A percentile compares a stretch with the other conserved stretches of the same genome.
Evolutionary conservation across 805 yeast species (phyloP).

Genomic region (Wickerhamiella galacta): DNA sequence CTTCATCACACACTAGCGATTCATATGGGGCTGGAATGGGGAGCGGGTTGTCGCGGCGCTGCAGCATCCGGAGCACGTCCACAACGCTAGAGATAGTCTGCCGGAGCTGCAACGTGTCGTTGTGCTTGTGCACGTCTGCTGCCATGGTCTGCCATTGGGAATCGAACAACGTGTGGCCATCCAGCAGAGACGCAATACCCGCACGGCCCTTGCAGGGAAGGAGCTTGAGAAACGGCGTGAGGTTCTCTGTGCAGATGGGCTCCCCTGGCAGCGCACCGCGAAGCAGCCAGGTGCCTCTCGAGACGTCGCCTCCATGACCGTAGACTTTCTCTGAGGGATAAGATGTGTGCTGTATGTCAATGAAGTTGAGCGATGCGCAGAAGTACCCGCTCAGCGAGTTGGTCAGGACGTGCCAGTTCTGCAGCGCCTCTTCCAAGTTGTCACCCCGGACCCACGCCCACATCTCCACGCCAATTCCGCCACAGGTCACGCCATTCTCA

Average conservation of each 20-base stretch:
- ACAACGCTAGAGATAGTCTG: conserved; percentile 58
- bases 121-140: conserved; percentile 51
- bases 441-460: conserved; percentile 72
- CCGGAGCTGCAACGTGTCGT: conserved; percentile 25
- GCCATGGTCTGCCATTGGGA: conserved; percentile 91
- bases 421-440: conserved; percentile 35
- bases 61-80: conserved; percentile 50
- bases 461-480: conserved; percentile 91
- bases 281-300: conserved; percentile 19
- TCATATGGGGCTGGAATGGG: conserved; percentile 66
- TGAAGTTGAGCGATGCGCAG: conserved; percentile 86
- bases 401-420: conserved; percentile 54
- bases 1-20: conserved; percentile 53
- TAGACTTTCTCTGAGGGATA: conserved; percentile 29
- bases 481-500: conserved; percentile 48
- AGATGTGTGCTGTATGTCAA: conserved; percentile 65
- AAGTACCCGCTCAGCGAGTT: conserved; percentile 76
- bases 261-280: conserved; percentile 88
- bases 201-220: conserved; percentile 85
- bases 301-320: not conserved
- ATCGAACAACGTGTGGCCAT: conserved; percentile 75
- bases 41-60: conserved; percentile 47
- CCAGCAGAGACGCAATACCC: conserved; percentile 69
- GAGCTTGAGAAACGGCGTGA: conserved; percentile 81
- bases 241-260: conserved; percentile 90